Evolutionary conservation across 73 alveolate species (phyloP).

Genomic region (Stentor coeruleus): DNA sequence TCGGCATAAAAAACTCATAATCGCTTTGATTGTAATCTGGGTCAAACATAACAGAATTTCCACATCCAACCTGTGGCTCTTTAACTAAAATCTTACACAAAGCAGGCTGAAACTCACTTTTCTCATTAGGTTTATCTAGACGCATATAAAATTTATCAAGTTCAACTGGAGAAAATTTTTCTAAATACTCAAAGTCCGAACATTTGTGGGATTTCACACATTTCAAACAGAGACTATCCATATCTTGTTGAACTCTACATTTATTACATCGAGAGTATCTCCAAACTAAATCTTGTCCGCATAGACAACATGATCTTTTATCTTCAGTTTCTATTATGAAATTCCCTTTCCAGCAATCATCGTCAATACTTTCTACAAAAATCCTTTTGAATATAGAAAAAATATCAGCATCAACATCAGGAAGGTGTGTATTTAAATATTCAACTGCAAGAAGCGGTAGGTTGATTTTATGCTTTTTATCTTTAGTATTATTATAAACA

Average conservation of each 20-base stretch:
- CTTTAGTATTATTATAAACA: not conserved
- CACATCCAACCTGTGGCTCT: not conserved
- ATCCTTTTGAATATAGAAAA: not conserved
- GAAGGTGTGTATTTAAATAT: not conserved
- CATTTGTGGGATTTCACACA: not conserved
- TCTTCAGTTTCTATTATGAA: not conserved
- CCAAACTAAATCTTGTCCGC: not conserved
- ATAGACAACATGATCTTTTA: not conserved
- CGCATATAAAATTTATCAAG: not conserved
- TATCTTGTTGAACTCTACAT: not conserved
- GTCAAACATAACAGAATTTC: not conserved
- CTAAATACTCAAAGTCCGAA: not conserved
- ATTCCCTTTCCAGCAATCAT: not conserved
- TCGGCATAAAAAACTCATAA: not conserved
- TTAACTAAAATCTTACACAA: not conserved
- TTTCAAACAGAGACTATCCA: not conserved
- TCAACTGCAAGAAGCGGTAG: slow-evolving; percentile 1
- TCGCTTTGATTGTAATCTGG: not conserved
- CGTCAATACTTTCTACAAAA: not conserved
- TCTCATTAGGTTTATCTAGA: not conserved
- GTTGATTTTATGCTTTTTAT: not conserved
- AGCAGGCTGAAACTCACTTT: not conserved
- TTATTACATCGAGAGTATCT: not conserved
- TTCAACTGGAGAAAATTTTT: slow-evolving; percentile 9
- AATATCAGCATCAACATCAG: not conserved